Evolutionary conservation across 805 yeast genomes (phyloP), one percentile per base, ranked within the genome.

Genomic region (Diddensiella caesifluorescens): DNA sequence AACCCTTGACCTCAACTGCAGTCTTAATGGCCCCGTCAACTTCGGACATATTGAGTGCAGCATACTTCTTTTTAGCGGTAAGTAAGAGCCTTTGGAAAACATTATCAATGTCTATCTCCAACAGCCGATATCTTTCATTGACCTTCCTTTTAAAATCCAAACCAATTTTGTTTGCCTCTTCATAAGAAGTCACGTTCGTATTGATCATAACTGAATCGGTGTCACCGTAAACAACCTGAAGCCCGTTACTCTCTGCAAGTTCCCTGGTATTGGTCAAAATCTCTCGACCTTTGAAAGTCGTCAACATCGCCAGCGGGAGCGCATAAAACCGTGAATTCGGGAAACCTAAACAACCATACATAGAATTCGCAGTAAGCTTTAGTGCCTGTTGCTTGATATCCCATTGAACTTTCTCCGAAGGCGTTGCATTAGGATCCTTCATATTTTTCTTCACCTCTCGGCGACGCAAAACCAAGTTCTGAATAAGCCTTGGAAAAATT

Each of bases 161-260:
- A 22, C 97, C 99, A 48, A 88, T 80, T 53, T 73, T 72, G 33
- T 85, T 62, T 0, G 97, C 95, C 34, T 85, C 95, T 20, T 65
- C 62, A 60, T 74, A 83, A 23, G 66, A 71, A 42, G 73, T 75
- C 34, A 78, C 79, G 22, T 88, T 88, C 2, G 97, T 87, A 62
- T 90, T 94, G 60, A 92, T 87, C 98, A 92, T 92, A 40, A 92
- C 97, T 26, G 98, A 92, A 69, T 92, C 98, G 0, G 98, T 92
- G 67, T 92, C 98, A 71, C 98, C 98, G 58, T 92, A 92, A 10
- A 92, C 86, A 37, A 94, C 97, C 42, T 86, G 70, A 45, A 92
- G 70, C 0, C 83, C 83, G 54, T 83, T 70, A 42, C 80, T 73
- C 61, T 90, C 97, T 0, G 97, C 98, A 47, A 92, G 69, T 55